Percentiles rank a stretch among this genome's conserved stretches.
phyloP scores from a whole-genome alignment of 768 basidiomycete genomes.

The Clavaria fumosa region DNA sequence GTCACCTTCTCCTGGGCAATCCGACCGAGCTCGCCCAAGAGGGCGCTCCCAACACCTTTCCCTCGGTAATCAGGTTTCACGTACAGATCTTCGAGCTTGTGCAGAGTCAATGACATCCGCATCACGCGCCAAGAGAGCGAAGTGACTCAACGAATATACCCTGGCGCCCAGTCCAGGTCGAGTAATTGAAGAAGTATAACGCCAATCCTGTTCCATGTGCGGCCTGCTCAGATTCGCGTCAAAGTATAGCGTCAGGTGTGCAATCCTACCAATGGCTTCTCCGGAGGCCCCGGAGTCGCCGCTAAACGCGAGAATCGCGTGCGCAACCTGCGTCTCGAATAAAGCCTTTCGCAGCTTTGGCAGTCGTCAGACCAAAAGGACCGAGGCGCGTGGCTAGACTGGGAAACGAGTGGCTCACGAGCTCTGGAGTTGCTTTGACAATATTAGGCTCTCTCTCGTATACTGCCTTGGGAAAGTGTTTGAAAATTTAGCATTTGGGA shows the following conservation, averaged over 20 bases:
- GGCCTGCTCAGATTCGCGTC: no score
- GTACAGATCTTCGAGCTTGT: constrained; percentile 90
- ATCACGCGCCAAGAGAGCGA: no score
- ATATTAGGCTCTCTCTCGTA: constrained; percentile 82
- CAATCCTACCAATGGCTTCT: constrained; percentile 35
- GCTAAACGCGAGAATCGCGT: constrained; percentile 58
- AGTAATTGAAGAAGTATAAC: constrained; percentile 90
- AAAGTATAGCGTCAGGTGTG: no score
- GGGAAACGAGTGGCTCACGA: constrained; percentile 32
- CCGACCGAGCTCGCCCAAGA: constrained; percentile 79
- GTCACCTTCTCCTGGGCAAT: constrained; percentile 79
- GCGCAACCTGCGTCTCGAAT: constrained; percentile 59
- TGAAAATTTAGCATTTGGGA: constrained; percentile 1
- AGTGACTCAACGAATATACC: constrained; percentile 91
- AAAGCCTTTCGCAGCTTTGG: constrained; percentile 53
- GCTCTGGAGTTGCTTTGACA: constrained; percentile 75
- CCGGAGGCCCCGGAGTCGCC: constrained; percentile 25
- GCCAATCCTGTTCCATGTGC: no score
- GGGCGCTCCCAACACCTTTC: constrained; percentile 69
- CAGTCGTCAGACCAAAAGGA: neutral
- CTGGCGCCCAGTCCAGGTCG: constrained; percentile 89
- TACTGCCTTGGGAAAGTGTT: constrained; percentile 52
- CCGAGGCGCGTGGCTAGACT: neutral
- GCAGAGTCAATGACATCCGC: no score
- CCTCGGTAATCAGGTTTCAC: constrained; percentile 64